These are phyloP conservation scores for Strigomonas galati DNA, from an alignment of 208 protist genomes.

Conservation along the genomic window DNA sequence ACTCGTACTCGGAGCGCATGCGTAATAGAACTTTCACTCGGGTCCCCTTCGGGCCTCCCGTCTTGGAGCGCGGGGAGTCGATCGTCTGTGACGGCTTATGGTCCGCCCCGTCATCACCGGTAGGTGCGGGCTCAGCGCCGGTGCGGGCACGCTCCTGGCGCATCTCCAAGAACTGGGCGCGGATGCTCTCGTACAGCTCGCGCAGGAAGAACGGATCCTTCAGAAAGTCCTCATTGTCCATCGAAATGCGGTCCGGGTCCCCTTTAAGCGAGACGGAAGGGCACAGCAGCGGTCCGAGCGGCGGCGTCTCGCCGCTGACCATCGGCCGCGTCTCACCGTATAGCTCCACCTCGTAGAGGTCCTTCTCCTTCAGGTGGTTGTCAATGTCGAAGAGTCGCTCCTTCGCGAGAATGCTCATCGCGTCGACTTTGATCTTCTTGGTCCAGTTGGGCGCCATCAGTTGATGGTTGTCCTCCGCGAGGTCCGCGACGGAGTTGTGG, in stretches of 20 bases:
- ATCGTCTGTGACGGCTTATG: slow-evolving; percentile 19
- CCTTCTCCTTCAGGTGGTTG: slow-evolving; percentile 37
- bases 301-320: slow-evolving; percentile 36
- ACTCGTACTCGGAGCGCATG: slow-evolving; percentile 41
- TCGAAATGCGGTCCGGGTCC: neutral
- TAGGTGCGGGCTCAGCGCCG: neutral
- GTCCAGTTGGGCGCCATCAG: slow-evolving; percentile 21
- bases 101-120: neutral
- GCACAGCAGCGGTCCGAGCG: slow-evolving; percentile 47
- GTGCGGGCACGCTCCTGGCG: slow-evolving; percentile 5
- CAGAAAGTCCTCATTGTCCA: slow-evolving; percentile 42
- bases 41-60: neutral
- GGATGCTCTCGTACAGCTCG: slow-evolving; percentile 54
- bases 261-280: slow-evolving; percentile 20
- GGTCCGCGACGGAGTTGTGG: neutral
- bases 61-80: slow-evolving; percentile 20
- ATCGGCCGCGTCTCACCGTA: slow-evolving; percentile 39
- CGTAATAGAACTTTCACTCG: slow-evolving; percentile 29
- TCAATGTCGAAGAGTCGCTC: slow-evolving; percentile 21
- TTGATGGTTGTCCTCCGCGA: neutral
- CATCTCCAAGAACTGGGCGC: slow-evolving; percentile 47
- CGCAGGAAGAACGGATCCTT: slow-evolving; percentile 50
- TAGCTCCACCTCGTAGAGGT: slow-evolving; percentile 57
- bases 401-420: slow-evolving; percentile 26
- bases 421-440: slow-evolving; percentile 51